Conservation (phyloP, 192 early-diverging fungal genomes). For the Coemansia sp. region DNA sequence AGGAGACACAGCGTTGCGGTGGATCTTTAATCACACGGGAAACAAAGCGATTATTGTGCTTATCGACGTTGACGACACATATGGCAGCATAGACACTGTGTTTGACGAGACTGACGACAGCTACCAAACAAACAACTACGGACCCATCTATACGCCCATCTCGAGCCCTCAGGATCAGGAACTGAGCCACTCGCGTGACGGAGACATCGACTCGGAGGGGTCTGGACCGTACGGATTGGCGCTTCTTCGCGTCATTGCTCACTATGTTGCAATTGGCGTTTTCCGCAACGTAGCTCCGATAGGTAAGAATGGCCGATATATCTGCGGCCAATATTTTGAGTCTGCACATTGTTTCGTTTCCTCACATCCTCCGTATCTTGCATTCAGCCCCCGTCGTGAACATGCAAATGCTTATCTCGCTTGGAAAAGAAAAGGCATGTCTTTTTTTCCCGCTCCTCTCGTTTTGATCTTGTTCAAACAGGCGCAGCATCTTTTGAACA, state of each 20-base stretch:
- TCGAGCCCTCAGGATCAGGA: slow-evolving; percentile 35
- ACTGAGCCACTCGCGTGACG: slow-evolving; percentile 6
- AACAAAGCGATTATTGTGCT: slow-evolving; percentile 50
- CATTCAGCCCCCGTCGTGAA: no score
- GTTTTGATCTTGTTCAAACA: no score
- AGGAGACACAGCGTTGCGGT: slow-evolving; percentile 53
- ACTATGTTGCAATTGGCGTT: slow-evolving; percentile 55
- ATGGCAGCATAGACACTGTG: slow-evolving; percentile 14
- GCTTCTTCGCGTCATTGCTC: slow-evolving; percentile 50
- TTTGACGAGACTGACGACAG: slow-evolving; percentile 12
- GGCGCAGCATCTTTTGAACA: no score
- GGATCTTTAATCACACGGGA: slow-evolving; percentile 50
- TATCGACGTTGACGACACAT: slow-evolving; percentile 55
- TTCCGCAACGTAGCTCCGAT: slow-evolving; percentile 55
- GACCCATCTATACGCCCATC: slow-evolving; percentile 49
- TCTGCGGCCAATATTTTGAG: neutral
- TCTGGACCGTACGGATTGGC: slow-evolving; percentile 52
- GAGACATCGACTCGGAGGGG: slow-evolving; percentile 21
- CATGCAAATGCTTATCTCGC: no score
- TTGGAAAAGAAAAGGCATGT: no score
- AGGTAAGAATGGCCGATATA: slow-evolving; percentile 29
- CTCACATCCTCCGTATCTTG: no score
- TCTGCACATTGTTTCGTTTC: no score
- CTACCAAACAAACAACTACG: slow-evolving; percentile 15
- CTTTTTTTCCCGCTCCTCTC: no score